phyloP scores from a whole-genome alignment of 176 grass and related monocot species.

The Lolium perenne region DNA sequence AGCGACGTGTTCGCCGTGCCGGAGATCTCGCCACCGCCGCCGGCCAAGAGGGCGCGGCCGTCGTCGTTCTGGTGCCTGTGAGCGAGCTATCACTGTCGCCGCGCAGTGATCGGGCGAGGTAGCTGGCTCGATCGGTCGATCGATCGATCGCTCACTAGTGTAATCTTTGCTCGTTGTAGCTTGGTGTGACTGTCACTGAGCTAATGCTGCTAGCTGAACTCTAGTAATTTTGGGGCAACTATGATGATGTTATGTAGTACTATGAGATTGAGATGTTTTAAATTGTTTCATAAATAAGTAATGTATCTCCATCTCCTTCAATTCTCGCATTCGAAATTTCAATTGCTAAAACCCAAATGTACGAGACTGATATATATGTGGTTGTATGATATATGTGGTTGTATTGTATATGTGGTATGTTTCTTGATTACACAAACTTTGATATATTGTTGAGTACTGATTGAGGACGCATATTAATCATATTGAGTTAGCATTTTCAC shows the following conservation, averaged over 20 bases:
- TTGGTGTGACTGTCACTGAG: neutral
- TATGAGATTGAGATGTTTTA: neutral
- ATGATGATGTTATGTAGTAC: neutral
- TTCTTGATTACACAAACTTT: too few species aligned
- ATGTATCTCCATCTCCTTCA: neutral
- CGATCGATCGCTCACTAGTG: neutral
- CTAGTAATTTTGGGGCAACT: neutral
- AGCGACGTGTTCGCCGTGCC: conserved; percentile 76
- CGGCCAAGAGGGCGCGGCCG: conserved; percentile 58
- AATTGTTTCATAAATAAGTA: conserved; percentile 27
- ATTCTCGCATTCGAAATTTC: neutral
- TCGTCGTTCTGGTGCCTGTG: conserved; percentile 61
- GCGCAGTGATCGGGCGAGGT: conserved; percentile 5
- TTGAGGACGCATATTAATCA: too few species aligned
- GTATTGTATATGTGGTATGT: too few species aligned
- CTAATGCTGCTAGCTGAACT: conserved; percentile 10
- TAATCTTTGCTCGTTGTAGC: conserved; percentile 20
- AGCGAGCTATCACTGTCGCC: conserved; percentile 12
- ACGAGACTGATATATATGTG: too few species aligned
- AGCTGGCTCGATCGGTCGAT: conserved; percentile 25
- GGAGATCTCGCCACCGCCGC: conserved; percentile 55
- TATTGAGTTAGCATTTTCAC: too few species aligned
- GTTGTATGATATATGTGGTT: too few species aligned
- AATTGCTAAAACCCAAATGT: neutral
- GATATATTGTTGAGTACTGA: too few species aligned